Evolutionary conservation across 2,329 filamentous ascomycete species (phyloP).

Genomic region (Pyricularia pennisetigena): DNA sequence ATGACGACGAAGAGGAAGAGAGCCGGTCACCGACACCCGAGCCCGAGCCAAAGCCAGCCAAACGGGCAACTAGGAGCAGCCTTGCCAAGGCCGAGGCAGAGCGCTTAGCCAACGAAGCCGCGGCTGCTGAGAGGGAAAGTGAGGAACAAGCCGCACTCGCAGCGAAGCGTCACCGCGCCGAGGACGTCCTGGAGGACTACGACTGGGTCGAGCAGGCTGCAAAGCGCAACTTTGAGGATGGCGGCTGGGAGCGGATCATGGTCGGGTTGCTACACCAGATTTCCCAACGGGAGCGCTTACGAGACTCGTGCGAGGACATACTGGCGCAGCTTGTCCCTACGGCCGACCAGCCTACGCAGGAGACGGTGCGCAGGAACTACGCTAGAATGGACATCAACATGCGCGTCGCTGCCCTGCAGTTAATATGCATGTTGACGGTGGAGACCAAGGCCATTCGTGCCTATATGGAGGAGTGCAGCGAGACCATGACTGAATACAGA

Average conservation of each 20-base stretch:
- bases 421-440: conserved; percentile 75
- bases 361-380: conserved; percentile 67
- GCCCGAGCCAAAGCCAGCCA: conserved; percentile 55
- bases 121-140: conserved; percentile 40
- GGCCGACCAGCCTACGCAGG: conserved; percentile 61
- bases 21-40: conserved; percentile 49
- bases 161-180: conserved; percentile 53
- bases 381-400: conserved; percentile 70
- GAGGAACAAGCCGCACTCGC: conserved; percentile 36
- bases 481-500: conserved; percentile 87
- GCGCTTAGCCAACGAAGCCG: conserved; percentile 50
- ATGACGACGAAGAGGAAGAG: conserved; percentile 50
- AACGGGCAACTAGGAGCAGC: conserved; percentile 76
- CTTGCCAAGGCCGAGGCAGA: conserved; percentile 73
- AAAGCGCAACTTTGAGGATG: conserved; percentile 75
- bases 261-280: conserved; percentile 80
- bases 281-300: conserved; percentile 62
- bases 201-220: conserved; percentile 80
- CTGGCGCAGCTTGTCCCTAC: conserved; percentile 73
- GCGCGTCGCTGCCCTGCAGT: conserved; percentile 70
- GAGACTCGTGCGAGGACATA: conserved; percentile 67
- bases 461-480: conserved; percentile 86
- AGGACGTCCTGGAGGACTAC: conserved; percentile 63
- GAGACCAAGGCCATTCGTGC: conserved; percentile 78
- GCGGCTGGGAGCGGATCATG: conserved; percentile 86